Base-by-base conservation (phyloP, 2,329 filamentous ascomycete species). In the Zasmidium citrigriseum region DNA sequence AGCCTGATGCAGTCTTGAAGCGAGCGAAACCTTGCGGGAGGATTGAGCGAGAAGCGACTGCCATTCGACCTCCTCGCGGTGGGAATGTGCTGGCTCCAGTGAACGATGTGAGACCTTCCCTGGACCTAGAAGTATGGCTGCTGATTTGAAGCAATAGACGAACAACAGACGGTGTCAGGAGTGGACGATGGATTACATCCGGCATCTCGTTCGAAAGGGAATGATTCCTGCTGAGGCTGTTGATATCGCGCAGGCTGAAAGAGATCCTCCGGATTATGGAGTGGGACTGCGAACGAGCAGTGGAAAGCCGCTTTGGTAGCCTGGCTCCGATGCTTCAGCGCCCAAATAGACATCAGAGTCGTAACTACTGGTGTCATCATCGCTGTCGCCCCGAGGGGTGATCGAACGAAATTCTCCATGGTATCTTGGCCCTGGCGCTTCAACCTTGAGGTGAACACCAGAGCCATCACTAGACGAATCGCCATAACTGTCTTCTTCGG, bases 231-330 rank as follows among this genome's bases (percentile, higher is more conserved):
- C 14, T 12, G 27, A 18, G 21, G 52, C 41, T 55, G 14, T 59
- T 5, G 48, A 45, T 18, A 38, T 52, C 14, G 57, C 52, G 20
- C 29, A 59, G 38, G 29, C 20, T 9, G 47, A 47, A 24, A 52
- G 57, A 41, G 47, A 49, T 53, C 24, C 46, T n/a, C 51, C 51
- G 12, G 71, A 95, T 78, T 73, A 90, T 88, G 59, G 95, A 16
- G 48, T 55, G n/a, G 51, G 51, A 10, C 46, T 29, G 7, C 27
- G 27, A n/a, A n/a, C n/a, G n/a, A n/a, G n/a, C n/a, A n/a, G n/a
- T n/a, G n/a, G n/a, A n/a, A n/a, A n/a, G n/a, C n/a, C n/a, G n/a
- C n/a, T n/a, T n/a, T n/a, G n/a, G n/a, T n/a, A n/a, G n/a, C n/a
- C n/a, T n/a, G n/a, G n/a, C n/a, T n/a, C n/a, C n/a, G n/a, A n/a